Percentiles rank a stretch among this genome's conserved stretches.
These are phyloP conservation scores for Artemisia tridentata DNA, from an alignment of 129 eudicot genomes.

Conservation along the genomic window DNA sequence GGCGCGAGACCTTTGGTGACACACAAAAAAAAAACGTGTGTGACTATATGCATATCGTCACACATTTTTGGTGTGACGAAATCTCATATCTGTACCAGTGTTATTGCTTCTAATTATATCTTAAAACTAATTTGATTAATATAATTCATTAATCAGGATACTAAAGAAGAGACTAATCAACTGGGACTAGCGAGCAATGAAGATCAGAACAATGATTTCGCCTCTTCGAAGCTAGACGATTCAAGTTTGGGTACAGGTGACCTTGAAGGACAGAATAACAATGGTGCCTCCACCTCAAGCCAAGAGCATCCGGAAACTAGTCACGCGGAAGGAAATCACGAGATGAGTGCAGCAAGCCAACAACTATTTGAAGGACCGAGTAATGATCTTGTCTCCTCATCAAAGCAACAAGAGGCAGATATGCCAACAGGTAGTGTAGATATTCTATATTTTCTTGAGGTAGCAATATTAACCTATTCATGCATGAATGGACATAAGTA, in stretches of 20 bases:
- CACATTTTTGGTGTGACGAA: too few species aligned
- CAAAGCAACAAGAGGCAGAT: slow-evolving; percentile 40
- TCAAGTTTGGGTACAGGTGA: slow-evolving; percentile 4
- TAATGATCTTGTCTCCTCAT: slow-evolving; percentile 36
- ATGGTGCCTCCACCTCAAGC: slow-evolving; percentile 30
- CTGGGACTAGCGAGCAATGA: slow-evolving; percentile 24
- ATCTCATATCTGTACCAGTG: too few species aligned
- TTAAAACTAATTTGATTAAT: slow-evolving; percentile 7
- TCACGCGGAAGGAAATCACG: slow-evolving; percentile 21
- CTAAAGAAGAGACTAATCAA: slow-evolving; percentile 34
- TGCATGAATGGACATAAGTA: background rate
- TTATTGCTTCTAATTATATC: background rate
- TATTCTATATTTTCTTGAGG: slow-evolving; percentile 5
- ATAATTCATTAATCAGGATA: slow-evolving; percentile 29
- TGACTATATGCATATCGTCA: too few species aligned
- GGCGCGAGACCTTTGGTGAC: too few species aligned
- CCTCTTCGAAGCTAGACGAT: background rate
- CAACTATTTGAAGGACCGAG: slow-evolving; percentile 19
- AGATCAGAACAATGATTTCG: slow-evolving; percentile 24
- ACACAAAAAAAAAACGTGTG: too few species aligned
- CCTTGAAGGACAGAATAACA: slow-evolving; percentile 15
- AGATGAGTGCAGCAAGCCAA: slow-evolving; percentile 26
- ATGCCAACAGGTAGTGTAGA: slow-evolving; percentile 43
- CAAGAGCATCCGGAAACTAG: slow-evolving; percentile 29
- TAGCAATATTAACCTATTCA: background rate